Evolutionary conservation across 2,329 filamentous ascomycete genomes (phyloP).

Genomic region (Escovopsis sp.): DNA sequence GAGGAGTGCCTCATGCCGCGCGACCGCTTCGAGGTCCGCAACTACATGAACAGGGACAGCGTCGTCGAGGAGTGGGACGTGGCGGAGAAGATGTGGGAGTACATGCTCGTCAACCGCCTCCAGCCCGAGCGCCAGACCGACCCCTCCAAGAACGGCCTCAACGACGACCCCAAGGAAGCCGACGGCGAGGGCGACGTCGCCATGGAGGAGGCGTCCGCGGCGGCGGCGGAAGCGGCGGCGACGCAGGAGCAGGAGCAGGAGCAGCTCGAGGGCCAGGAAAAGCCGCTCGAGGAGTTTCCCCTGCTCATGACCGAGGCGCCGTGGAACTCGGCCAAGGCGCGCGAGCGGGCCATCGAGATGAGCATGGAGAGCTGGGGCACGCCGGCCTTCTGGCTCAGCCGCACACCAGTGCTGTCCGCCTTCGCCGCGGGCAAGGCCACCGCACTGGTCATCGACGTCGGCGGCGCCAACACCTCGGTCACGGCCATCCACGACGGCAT

Average conservation of each 20-base stretch:
- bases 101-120: constrained; percentile 76
- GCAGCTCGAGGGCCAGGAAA: constrained; percentile 33
- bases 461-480: constrained; percentile 75
- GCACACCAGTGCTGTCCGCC: constrained; percentile 76
- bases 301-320: constrained; percentile 86
- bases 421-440: constrained; percentile 90
- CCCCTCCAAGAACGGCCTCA: constrained; percentile 63
- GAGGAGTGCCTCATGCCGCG: constrained; percentile 78
- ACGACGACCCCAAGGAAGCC: constrained; percentile 47
- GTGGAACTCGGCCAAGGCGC: constrained; percentile 76
- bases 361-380: constrained; percentile 95
- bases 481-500: constrained; percentile 90
- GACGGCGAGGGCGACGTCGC: constrained; percentile 47
- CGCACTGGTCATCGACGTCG: constrained; percentile 82
- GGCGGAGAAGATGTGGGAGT: constrained; percentile 80
- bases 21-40: constrained; percentile 66
- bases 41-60: constrained; percentile 81
- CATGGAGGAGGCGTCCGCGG: constrained; percentile 36
- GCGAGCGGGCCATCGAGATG: constrained; percentile 90
- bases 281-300: constrained; percentile 76
- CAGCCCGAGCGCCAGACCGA: constrained; percentile 60
- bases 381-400: constrained; percentile 85
- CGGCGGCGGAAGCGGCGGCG: too few species aligned
- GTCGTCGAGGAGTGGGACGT: constrained; percentile 95
- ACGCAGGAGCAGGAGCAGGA: too few species aligned